phyloP scores from a whole-genome alignment of 1,139 yeast genomes.

The Wickerhamomyces sp. region DNA sequence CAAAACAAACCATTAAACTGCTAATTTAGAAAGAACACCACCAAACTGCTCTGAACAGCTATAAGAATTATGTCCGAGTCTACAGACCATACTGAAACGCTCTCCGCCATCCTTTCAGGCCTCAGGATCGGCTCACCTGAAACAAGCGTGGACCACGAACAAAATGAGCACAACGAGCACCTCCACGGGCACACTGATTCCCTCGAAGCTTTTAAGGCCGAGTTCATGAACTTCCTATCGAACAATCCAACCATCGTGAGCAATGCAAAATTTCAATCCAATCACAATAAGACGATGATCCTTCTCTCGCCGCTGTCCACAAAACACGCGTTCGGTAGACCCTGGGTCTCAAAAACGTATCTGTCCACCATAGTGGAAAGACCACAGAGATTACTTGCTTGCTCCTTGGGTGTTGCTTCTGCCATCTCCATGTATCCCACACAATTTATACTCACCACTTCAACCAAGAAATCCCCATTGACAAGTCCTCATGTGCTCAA shows the following conservation, averaged over 20 bases:
- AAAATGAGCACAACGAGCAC: too few relatives aligned
- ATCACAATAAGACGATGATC: constrained; percentile 24
- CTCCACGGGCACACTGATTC: constrained; percentile 20
- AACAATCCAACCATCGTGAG: constrained; percentile 52
- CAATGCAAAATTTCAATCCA: constrained; percentile 40
- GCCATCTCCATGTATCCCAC: constrained; percentile 70
- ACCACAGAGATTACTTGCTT: constrained; percentile 75
- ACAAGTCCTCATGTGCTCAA: constrained; percentile 55
- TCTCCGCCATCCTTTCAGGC: constrained; percentile 15
- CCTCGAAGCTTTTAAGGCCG: constrained; percentile 35
- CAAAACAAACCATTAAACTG: neutral
- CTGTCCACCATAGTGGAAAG: constrained; percentile 72
- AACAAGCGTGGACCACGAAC: constrained; percentile 7
- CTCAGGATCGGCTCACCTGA: constrained; percentile 18
- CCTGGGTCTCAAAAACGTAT: constrained; percentile 71
- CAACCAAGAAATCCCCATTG: constrained; percentile 43
- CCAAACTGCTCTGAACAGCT: too few relatives aligned
- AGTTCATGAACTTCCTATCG: constrained; percentile 43
- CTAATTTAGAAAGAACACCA: neutral
- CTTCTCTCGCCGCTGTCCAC: constrained; percentile 56
- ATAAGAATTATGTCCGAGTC: too few relatives aligned
- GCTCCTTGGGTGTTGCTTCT: constrained; percentile 72
- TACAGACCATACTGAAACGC: too few relatives aligned
- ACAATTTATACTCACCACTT: constrained; percentile 47
- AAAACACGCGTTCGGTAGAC: constrained; percentile 67